Base-by-base conservation (phyloP, 352 stramenopile genomes). In the Globisporangium viniferum region DNA sequence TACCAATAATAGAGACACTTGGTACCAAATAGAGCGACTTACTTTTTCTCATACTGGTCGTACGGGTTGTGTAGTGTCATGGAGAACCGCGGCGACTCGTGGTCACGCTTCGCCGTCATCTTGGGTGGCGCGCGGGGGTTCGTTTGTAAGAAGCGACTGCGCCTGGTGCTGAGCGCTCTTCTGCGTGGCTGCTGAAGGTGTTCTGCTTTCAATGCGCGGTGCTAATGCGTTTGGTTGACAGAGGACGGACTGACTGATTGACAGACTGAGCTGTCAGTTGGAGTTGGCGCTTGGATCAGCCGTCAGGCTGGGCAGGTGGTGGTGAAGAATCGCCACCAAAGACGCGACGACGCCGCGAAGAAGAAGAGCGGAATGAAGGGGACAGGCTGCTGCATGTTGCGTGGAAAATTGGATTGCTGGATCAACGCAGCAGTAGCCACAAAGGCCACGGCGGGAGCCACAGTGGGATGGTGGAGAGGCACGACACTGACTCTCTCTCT, bases 31-130 rank as follows among this genome's bases (percentile, higher is more conserved):
- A 4, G 3, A 39, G 27, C 6, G 6, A 62, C 53, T 53, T 68
- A 41, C 57, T 53, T 57, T 49, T 69, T 63, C 39, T 69, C 63
- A 3, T 63, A 58, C 27, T 69, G 63, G 54, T 69, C 63, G 57
- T 65, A 70, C 15, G 35, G 65, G 57, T 65, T 59, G 14, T 70
- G 44, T 15, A 61, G 29, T 4, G 65, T 70, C 44, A 70, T 70
- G n/a, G 65, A 70, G 46, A 70, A 70, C 1, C 65, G 65, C 15
- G 65, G 65, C 5, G 65, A 70, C 65, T 63, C 62, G 39, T 48
- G 36, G 27, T 51, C 65, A 33, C 33, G 46, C 22, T 64, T 64
- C 18, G 22, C 27, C 15, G 24, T 62, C 53, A 61, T 68, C 8
- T 15, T 27, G 10, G 18, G n/a, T 39, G 18, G 18, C 39, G 36